Evolutionary conservation across 306 rosid species (phyloP), one percentile per base, ranked within the genome.

Genomic region (Lathyrus oleraceus): DNA sequence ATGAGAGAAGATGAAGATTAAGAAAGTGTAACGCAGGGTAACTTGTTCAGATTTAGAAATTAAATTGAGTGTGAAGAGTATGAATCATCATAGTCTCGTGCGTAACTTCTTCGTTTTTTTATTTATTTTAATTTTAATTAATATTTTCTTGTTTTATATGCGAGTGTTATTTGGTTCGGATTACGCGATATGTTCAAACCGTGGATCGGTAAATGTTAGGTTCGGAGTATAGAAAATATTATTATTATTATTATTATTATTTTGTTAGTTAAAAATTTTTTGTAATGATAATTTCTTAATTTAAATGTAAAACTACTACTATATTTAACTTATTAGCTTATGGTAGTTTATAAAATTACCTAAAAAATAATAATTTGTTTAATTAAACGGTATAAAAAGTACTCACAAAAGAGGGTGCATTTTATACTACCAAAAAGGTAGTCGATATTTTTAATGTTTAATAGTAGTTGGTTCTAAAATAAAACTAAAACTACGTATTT

Each of bases 101-200:
- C 62, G 76, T 45, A 54, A 79, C 71, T 69, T 67, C 51, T 16
- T 82, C 61, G 17, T 12, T 12, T 44, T 66, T 25, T 25, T 25
- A 25, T 25, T 23, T 68, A 1, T 21, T 35, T 75, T 59, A 38
- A 9, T 20, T 70, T 65, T 59, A 20, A 5, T 58, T 5, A 73
- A 3, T 6, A 4, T 49, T 70, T 69, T 47, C 4, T 70, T 73
- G 83, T 81, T 80, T 90, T 76, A 81, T 85, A 70, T 78, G 76
- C 8, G 49, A 48, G 81, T 17, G 63, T 42, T 67, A 51, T 45
- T 60, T 58, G 51, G 84, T 66, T 44, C 65, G 23, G 52, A 67
- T 67, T 60, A 5, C 62, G 84, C 71, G 79, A 78, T 76, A 45
- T 39, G 81, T 65, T 15, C 21, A 7, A 20, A 38, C 63, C 8